Percentiles rank a stretch among this genome's conserved stretches.
phyloP scores from a whole-genome alignment of 257 asterid genomes.

The Cruciata laevipes region DNA sequence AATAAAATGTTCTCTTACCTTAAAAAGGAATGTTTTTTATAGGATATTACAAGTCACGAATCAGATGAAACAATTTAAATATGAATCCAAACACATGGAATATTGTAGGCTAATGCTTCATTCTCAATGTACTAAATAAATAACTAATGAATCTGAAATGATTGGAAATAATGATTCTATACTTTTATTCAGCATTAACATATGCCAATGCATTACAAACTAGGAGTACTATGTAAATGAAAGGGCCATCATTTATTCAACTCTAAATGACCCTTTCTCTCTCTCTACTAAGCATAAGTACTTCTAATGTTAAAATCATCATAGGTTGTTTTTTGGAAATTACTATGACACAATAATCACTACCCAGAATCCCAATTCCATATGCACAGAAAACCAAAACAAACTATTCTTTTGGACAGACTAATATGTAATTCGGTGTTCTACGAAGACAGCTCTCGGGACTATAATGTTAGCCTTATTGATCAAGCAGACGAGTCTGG shows the following conservation, averaged over 20 bases:
- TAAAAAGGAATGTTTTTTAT: no score
- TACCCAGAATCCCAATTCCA: background rate
- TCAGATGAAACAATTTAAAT: background rate
- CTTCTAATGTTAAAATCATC: constrained; percentile 6
- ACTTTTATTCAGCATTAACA: background rate
- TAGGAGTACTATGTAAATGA: background rate
- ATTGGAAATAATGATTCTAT: background rate
- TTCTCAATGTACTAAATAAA: background rate
- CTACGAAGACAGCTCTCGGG: background rate
- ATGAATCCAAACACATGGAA: background rate
- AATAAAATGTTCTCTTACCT: no score
- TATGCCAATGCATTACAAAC: background rate
- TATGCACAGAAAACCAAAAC: constrained; percentile 1
- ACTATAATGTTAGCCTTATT: background rate
- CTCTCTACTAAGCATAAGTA: background rate
- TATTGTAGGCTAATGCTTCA: background rate
- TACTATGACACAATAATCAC: background rate
- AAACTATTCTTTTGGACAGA: background rate
- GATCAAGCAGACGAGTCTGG: constrained; percentile 30
- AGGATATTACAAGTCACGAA: no score
- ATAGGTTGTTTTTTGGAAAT: background rate
- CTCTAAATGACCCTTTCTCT: background rate
- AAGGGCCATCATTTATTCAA: background rate
- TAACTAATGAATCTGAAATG: constrained; percentile 1
- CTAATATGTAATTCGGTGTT: background rate